Conservation (phyloP, 2,329 filamentous ascomycete genomes). For the Alternaria sp. region DNA sequence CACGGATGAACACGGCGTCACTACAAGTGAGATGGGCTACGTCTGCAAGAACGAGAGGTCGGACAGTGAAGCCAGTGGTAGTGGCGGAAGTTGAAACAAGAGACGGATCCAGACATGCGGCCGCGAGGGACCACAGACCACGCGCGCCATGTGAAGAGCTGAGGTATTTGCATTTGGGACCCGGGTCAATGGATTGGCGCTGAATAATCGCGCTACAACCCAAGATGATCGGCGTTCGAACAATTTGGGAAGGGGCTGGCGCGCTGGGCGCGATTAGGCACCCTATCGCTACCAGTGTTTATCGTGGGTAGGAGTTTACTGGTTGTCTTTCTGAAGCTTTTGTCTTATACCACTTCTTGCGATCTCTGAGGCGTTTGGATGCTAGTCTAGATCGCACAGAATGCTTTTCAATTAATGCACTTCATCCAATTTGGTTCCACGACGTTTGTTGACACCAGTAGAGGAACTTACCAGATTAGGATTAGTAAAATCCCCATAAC, state of each 20-base stretch:
- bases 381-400: background rate
- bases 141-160: background rate
- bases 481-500: background rate
- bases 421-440: background rate
- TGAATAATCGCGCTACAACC: background rate
- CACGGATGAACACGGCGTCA: slow-evolving; percentile 22
- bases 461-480: background rate
- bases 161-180: background rate
- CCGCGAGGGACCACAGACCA: background rate
- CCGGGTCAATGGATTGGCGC: background rate
- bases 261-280: slow-evolving; percentile 5
- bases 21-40: slow-evolving; percentile 14
- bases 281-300: background rate
- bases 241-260: slow-evolving; percentile 1
- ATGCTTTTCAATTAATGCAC: background rate
- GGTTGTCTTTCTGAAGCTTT: background rate
- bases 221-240: slow-evolving; percentile 1
- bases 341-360: background rate
- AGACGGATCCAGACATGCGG: background rate
- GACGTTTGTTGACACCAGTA: background rate
- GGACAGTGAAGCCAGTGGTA: slow-evolving; percentile 25
- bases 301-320: background rate
- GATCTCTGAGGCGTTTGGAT: background rate
- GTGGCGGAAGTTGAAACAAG: slow-evolving; percentile 20
- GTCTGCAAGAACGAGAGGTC: slow-evolving; percentile 13